phyloP scores from a whole-genome alignment of 202 grass and related monocot genomes.

The Miscanthus sacchariflorus region DNA sequence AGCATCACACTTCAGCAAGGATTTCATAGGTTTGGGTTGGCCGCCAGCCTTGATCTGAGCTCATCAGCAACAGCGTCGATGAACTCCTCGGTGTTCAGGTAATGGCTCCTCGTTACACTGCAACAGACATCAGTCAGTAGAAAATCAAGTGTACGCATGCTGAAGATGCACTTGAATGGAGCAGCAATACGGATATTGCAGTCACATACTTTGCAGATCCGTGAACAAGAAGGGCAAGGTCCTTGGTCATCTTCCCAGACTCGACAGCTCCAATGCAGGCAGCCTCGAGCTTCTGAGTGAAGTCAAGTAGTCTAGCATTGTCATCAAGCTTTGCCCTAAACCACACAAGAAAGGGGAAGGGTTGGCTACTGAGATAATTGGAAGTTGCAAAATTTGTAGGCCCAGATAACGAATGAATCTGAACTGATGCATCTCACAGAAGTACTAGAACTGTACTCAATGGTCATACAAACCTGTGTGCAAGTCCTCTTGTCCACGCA shows the following conservation, averaged over 20 bases:
- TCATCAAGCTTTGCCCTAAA: slow-evolving; percentile 66
- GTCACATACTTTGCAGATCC: slow-evolving; percentile 43
- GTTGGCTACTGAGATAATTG: background rate
- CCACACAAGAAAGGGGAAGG: background rate
- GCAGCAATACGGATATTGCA: background rate
- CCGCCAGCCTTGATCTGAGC: slow-evolving; percentile 48
- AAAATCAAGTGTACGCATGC: background rate
- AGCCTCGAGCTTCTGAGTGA: slow-evolving; percentile 68
- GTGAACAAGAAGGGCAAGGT: slow-evolving; percentile 58
- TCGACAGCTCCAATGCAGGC: slow-evolving; percentile 61
- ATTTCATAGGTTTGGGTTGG: slow-evolving; percentile 32
- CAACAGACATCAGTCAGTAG: slow-evolving; percentile 8
- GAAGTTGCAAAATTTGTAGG: background rate
- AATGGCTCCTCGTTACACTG: slow-evolving; percentile 54
- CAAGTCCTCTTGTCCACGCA: slow-evolving; percentile 62
- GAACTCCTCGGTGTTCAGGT: slow-evolving; percentile 63
- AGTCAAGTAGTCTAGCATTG: slow-evolving; percentile 62
- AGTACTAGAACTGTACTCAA: background rate
- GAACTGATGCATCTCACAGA: background rate
- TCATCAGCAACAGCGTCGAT: slow-evolving; percentile 49
- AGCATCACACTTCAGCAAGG: background rate
- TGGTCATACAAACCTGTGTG: slow-evolving; percentile 54
- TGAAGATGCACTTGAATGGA: slow-evolving; percentile 11
- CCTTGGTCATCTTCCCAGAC: slow-evolving; percentile 76
- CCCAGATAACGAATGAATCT: background rate